Conservation (phyloP, 2,329 filamentous ascomycete genomes). For the Fusarium neocosmosporiellum region DNA sequence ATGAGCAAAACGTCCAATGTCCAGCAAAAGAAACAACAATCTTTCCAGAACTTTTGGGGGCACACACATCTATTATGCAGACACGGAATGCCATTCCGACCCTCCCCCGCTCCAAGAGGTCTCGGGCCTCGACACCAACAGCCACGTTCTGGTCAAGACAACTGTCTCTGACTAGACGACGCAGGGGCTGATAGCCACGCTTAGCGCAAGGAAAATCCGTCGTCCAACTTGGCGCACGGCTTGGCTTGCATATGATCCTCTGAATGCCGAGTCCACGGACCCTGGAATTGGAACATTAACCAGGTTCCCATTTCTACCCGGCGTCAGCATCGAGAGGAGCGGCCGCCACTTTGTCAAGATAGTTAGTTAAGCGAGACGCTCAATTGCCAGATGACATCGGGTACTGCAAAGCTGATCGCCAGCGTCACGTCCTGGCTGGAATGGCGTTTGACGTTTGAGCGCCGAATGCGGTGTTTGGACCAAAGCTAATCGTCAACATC, state of each 20-base stretch:
- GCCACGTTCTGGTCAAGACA: neutral
- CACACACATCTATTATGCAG: neutral
- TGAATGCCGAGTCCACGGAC: neutral
- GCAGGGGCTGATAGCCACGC: neutral
- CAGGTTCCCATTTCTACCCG: neutral
- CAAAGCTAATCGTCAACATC: neutral
- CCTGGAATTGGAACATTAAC: neutral
- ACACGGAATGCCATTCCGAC: neutral
- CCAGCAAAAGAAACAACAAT: neutral
- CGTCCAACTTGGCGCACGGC: neutral
- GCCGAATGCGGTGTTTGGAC: neutral
- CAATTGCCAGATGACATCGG: neutral
- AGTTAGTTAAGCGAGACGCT: neutral
- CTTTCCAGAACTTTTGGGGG: neutral
- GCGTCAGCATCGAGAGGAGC: neutral
- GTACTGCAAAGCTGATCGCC: neutral
- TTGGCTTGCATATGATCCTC: neutral
- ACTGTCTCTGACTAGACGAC: neutral
- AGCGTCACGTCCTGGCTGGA: neutral
- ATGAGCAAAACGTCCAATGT: neutral
- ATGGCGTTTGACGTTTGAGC: neutral
- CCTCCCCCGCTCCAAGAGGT: neutral
- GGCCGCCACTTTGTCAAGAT: neutral
- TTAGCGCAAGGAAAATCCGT: neutral
- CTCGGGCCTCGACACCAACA: neutral